Evolutionary conservation across 257 asterid species (phyloP), one percentile per base, ranked within the genome.

Genomic region (Solanum chiquidenum): DNA sequence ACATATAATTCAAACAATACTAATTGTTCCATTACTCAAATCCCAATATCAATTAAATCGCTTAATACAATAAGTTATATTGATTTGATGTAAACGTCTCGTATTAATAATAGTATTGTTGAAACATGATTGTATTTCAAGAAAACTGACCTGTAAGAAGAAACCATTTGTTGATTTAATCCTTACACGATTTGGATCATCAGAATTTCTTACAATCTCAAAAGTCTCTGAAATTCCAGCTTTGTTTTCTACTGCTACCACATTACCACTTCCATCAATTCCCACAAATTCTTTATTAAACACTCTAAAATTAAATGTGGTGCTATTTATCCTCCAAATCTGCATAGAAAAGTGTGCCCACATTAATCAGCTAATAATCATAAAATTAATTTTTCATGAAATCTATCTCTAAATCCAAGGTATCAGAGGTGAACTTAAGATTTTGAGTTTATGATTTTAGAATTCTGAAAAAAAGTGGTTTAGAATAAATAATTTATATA

Each of bases 281-380:
- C 98, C 98, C 77, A 93, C 91, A 69, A 96, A 96, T 83, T 93
- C 94, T 71, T 85, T 91, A 87, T 90, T 89, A 86, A 93, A 95
- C 9, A 96, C 98, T 62, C 98, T 89, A 0, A 96, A 91, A 52
- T 93, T 90, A 87, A 94, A 96, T 10, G 38, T 87, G 12, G 82
- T 92, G 89, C 88, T 95, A 73, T 90, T 93, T 33, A 93, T 92
- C 88, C 98, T 96, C 98, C 98, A 96, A 52, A 95, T 42, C 98
- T 95, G 73, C 82, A 11, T 31, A 69, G n/a, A 18, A 85, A 79
- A 8, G 23, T 44, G 13, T 21, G 1, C 13, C 14, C 7, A 2
- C 1, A 49, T 49, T 49, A 49, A 49, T 49, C 58, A 49, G 58
- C 58, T 49, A 49, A 49, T 49, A 49, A 14, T 49, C 21, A 14